These are phyloP conservation scores for Physcomitrium patens DNA, from an alignment of 225 moss, liverwort and hornwort genomes.

Conservation along the genomic window DNA sequence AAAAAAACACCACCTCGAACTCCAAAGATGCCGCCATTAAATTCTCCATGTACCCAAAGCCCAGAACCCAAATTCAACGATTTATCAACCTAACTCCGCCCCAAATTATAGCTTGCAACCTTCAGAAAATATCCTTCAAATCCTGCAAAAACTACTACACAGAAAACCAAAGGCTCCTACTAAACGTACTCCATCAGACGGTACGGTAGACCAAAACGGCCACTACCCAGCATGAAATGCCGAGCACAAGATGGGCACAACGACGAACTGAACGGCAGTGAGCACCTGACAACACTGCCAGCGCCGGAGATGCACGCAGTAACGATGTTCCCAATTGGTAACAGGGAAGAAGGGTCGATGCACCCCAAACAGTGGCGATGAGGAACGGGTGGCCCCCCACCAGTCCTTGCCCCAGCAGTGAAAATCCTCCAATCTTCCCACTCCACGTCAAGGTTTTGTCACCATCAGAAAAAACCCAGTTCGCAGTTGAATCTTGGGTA, in stretches of 20 bases:
- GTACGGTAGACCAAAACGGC: not conserved
- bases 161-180: not conserved
- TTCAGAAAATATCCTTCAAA: too few species aligned
- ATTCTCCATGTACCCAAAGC: not conserved
- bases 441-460: too few species aligned
- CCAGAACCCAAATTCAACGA: constrained; percentile 5
- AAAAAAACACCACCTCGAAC: not conserved
- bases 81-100: not conserved
- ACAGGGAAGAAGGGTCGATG: not conserved
- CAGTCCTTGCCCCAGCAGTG: too few species aligned
- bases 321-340: not conserved
- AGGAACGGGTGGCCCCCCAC: constrained; percentile 28
- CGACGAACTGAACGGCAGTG: not conserved
- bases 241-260: constrained; percentile 5
- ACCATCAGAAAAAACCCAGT: too few species aligned
- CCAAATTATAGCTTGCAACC: constrained; percentile 3
- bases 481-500: too few species aligned
- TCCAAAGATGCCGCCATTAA: not conserved
- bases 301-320: not conserved
- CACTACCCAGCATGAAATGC: not conserved
- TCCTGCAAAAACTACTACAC: not conserved
- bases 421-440: too few species aligned
- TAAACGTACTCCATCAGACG: not conserved
- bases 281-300: not conserved
- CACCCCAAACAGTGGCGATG: not conserved